Percentiles rank a stretch among this genome's conserved stretches.
Conservation (phyloP, 129 eudicot species). For the Sambucus nigra region DNA sequence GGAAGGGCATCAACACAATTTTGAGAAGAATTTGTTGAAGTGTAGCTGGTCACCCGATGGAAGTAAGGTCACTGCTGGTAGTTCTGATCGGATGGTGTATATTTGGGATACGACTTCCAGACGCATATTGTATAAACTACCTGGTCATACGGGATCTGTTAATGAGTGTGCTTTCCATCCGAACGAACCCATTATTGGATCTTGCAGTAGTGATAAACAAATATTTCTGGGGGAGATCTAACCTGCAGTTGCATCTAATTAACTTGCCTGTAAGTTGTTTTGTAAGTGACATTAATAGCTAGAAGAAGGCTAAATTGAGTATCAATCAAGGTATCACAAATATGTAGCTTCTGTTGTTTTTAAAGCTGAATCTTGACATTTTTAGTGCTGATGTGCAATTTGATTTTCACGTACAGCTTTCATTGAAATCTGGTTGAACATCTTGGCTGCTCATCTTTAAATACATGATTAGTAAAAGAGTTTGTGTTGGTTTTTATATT, state of each 20-base stretch:
- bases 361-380: slow-evolving; percentile 2
- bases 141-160: slow-evolving; percentile 71
- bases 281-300: slow-evolving; percentile 2
- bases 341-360: slow-evolving; percentile 8
- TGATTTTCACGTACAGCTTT: too few species aligned
- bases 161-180: slow-evolving; percentile 89
- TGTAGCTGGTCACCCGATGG: slow-evolving; percentile 97
- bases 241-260: neutral
- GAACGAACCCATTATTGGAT: slow-evolving; percentile 64
- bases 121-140: neutral
- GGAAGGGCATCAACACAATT: slow-evolving; percentile 94
- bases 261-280: neutral
- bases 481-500: too few species aligned
- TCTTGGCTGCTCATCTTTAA: too few species aligned
- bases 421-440: too few species aligned
- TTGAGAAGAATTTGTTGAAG: slow-evolving; percentile 81
- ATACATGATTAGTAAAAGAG: too few species aligned
- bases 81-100: slow-evolving; percentile 1
- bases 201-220: slow-evolving; percentile 93
- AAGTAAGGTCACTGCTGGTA: slow-evolving; percentile 19
- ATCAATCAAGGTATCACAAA: neutral
- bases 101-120: neutral
- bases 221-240: slow-evolving; percentile 87
- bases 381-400: neutral
- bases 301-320: neutral